Evolutionary conservation across 2,329 filamentous ascomycete genomes (phyloP).

Genomic region (Cercospora nicotianae): DNA sequence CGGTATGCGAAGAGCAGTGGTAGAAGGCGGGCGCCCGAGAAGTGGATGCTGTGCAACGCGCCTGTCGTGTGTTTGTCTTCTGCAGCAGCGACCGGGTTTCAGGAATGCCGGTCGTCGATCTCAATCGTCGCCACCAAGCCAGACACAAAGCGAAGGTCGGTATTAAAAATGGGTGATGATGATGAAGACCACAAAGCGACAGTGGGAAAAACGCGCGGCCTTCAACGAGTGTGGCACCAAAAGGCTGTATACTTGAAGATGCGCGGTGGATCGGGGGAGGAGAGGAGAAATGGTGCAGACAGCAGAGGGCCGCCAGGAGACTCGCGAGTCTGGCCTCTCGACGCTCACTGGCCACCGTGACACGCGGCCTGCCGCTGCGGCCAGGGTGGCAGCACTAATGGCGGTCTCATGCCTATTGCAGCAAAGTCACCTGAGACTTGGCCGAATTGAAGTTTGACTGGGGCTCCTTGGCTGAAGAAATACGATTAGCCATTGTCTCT

Average conservation of each 20-base stretch:
- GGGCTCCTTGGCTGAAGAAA: slow-evolving; percentile 5
- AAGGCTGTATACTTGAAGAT: slow-evolving; percentile 1
- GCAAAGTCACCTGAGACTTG: slow-evolving; percentile 1
- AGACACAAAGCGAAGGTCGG: slow-evolving; percentile 14
- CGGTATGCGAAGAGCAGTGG: background rate
- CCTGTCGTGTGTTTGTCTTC: slow-evolving; percentile 6
- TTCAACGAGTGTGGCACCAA: slow-evolving; percentile 17
- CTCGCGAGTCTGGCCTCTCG: background rate
- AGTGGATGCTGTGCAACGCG: slow-evolving; percentile 15
- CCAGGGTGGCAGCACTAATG: background rate
- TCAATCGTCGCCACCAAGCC: slow-evolving; percentile 10
- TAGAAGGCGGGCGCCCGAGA: background rate
- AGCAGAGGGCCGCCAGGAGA: background rate
- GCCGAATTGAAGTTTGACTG: background rate
- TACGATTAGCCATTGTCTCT: background rate
- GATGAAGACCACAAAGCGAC: slow-evolving; percentile 15
- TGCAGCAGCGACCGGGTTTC: slow-evolving; percentile 13
- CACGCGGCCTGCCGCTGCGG: background rate
- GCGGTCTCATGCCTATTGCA: background rate
- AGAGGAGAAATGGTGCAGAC: background rate
- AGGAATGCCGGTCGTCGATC: slow-evolving; percentile 9
- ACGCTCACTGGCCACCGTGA: slow-evolving; percentile 2
- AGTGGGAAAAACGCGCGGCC: slow-evolving; percentile 1
- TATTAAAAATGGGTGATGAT: background rate
- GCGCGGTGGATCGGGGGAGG: background rate